Evolutionary conservation across 192 early-diverging fungal genomes (phyloP).

Genomic region (Mycoemilia scoparia): DNA sequence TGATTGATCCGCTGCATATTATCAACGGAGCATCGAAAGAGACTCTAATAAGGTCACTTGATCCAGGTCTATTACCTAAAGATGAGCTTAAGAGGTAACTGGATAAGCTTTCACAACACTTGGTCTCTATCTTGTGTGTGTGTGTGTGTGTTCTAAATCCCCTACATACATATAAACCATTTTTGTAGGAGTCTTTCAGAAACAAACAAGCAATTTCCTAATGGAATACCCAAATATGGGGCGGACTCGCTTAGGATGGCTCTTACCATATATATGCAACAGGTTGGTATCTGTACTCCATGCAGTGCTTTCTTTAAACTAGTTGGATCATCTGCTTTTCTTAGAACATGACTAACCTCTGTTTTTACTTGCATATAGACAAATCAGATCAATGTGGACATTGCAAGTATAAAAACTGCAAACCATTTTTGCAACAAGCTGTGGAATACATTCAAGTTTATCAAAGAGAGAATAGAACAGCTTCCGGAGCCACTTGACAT

Average conservation of each 20-base stretch:
- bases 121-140: not conserved
- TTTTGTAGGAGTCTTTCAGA: too few relatives aligned
- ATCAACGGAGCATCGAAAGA: slow-evolving; percentile 40
- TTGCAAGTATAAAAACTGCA: slow-evolving; percentile 66
- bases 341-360: too few relatives aligned
- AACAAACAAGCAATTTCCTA: slow-evolving; percentile 64
- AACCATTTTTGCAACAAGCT: slow-evolving; percentile 92
- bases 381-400: slow-evolving; percentile 85
- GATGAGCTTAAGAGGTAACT: slow-evolving; percentile 54
- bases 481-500: slow-evolving; percentile 5
- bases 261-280: slow-evolving; percentile 47
- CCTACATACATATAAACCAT: not conserved
- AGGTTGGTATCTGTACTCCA: slow-evolving; percentile 17
- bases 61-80: slow-evolving; percentile 51
- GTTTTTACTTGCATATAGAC: too few relatives aligned
- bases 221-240: slow-evolving; percentile 79
- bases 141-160: not conserved
- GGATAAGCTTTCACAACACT: too few relatives aligned
- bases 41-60: slow-evolving; percentile 45
- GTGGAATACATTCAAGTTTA: slow-evolving; percentile 67
- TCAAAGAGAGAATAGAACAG: slow-evolving; percentile 2
- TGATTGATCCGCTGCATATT: slow-evolving; percentile 48
- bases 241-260: slow-evolving; percentile 71
- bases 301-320: not conserved
- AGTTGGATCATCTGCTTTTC: not conserved